These are phyloP conservation scores for Ustulina deusta DNA, from an alignment of 2,329 filamentous ascomycete species.

Conservation along the genomic window DNA sequence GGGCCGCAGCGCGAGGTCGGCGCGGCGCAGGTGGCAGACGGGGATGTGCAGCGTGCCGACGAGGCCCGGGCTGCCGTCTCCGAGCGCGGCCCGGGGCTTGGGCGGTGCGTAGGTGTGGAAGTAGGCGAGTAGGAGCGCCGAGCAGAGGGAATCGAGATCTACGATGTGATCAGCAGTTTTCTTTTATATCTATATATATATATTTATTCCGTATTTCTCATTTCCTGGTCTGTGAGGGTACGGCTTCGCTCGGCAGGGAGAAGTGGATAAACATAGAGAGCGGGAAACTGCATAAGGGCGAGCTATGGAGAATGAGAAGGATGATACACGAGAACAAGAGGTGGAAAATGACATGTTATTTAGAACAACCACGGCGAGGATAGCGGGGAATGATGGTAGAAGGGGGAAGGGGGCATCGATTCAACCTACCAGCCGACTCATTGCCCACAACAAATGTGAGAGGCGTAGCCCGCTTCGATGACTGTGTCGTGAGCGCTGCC, in stretches of 20 bases:
- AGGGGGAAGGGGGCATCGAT: not conserved
- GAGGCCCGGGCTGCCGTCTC: not conserved
- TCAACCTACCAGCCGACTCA: conserved; percentile 70
- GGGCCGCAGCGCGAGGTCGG: conserved; percentile 77
- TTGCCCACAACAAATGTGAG: conserved; percentile 75
- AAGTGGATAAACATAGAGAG: not conserved
- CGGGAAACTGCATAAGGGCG: not conserved
- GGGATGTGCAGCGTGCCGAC: conserved; percentile 75
- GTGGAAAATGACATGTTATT: not conserved
- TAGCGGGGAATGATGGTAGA: not conserved
- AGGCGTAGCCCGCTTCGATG: conserved; percentile 59
- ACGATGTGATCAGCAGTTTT: not conserved
- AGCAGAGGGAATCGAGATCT: conserved; percentile 87
- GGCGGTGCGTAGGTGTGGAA: conserved; percentile 71
- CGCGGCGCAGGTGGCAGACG: conserved; percentile 75
- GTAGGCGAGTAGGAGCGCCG: conserved; percentile 79
- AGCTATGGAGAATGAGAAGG: not conserved
- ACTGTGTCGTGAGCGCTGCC: conserved; percentile 45
- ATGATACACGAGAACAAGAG: not conserved
- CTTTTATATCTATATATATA: not conserved
- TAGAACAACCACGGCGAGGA: not conserved
- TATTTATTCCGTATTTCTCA: not conserved
- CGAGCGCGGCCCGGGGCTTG: conserved; percentile 48
- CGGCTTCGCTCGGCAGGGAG: not conserved
- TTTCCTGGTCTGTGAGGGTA: not conserved